Base-by-base conservation (phyloP, 1,139 yeast genomes). In the Taphrina wiesneri region DNA sequence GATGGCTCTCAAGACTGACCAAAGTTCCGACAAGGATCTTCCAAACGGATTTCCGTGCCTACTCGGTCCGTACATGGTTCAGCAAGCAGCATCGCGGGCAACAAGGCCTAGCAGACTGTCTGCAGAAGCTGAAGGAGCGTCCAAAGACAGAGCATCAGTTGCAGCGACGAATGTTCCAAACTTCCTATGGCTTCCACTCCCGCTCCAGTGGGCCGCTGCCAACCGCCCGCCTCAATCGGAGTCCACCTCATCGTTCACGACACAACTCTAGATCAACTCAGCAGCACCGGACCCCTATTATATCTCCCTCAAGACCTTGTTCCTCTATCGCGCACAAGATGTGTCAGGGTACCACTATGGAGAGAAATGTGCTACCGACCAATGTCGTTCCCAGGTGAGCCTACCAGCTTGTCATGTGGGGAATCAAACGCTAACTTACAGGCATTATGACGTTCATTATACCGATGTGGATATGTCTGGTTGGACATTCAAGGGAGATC, bases 401-500 rank as follows among this genome's bases (percentile, higher is more conserved):
- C 19, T 13, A 13, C 43, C 15, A 1, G 6, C 1, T 32, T 32
- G 51, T 21, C 51, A 21, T 25, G 51, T 25, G 30, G 30, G 30
- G 51, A 13, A 2, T 45, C 28, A 9, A 25, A 21, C 26, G 41
- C 43, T 39, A 19, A 13, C 25, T 5, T 7, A n/a, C 21, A 63
- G 61, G 26, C 89, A 87, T 76, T 90, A 90, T 75, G 83, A 84
- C 70, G 77, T 90, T 70, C 82, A 84, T 52, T 79, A 90, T 71
- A 93, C 88, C 73, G 96, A 96, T 46, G 59, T 54, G 25, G 80
- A 85, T 72, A 85, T 90, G 71, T 82, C 81, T 66, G 83, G 84
- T 60, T 89, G 87, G 81, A 87, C 85, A 69, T 90, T 85, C 73
- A 79, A 80, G 56, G 96, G 96, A 71, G 77, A 77, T 45, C 88